These are phyloP conservation scores for Cymbopogon flexuosus DNA, from an alignment of 202 grass and related monocot genomes.

Conservation along the genomic window DNA sequence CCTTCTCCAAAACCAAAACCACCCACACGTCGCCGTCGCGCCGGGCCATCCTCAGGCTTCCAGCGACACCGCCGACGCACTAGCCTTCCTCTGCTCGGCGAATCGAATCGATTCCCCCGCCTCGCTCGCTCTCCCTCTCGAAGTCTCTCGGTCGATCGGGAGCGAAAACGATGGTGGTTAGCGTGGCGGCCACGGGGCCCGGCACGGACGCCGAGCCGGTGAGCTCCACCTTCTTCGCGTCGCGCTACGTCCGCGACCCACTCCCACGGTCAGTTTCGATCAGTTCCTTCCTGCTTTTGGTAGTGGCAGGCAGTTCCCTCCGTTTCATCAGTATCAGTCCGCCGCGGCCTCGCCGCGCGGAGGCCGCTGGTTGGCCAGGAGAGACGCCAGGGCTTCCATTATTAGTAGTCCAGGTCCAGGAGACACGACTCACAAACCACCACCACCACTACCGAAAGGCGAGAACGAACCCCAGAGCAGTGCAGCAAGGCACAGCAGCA, in stretches of 20 bases:
- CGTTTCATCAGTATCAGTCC: background rate
- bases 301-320: background rate
- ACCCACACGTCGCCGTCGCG: background rate
- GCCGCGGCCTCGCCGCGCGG: background rate
- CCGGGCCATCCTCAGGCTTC: background rate
- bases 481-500: background rate
- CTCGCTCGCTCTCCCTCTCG: background rate
- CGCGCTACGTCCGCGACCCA: constrained; percentile 57
- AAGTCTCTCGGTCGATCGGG: background rate
- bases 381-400: background rate
- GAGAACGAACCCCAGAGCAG: background rate
- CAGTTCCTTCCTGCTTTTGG: too few relatives aligned
- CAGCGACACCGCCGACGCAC: background rate
- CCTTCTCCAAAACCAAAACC: background rate
- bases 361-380: background rate
- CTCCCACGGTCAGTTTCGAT: constrained; percentile 49
- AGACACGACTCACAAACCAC: background rate
- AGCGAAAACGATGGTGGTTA: constrained; percentile 30
- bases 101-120: background rate
- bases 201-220: constrained; percentile 39
- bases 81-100: background rate
- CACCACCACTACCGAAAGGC: background rate
- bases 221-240: constrained; percentile 62
- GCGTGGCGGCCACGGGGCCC: constrained; percentile 30
- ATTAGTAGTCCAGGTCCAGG: background rate